Evolutionary conservation across 176 grass and related monocot genomes (phyloP), one percentile per base, ranked within the genome.

Genomic region (Zizania latifolia): DNA sequence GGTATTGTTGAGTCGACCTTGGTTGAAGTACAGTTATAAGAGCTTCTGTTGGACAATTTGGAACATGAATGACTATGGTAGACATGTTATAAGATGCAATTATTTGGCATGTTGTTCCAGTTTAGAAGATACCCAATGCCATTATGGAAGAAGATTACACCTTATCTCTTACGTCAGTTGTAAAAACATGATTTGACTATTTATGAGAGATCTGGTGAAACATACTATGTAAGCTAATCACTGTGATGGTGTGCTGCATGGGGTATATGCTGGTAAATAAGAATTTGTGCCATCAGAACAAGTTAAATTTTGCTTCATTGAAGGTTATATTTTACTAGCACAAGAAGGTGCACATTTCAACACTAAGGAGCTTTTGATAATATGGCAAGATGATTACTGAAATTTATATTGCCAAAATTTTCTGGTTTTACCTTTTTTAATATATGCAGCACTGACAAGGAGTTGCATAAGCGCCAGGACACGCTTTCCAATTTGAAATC

Each of bases 381-480:
- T 21, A 8, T 51, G 44, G 14, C 44, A 48, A 17, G 44, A 7
- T 76, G 41, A 21, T 35, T 21, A 37, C 21, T 12, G n/a, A n/a
- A 61, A 44, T 70, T n/a, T 65, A 53, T 32, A 28, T 8, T 32
- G 8, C 44, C 1, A 30, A 67, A 51, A 48, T 1, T 4, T 8
- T 51, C 7, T 0, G 14, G n/a, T 44, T 58, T 15, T 23, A 51
- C 40, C 30, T 79, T 63, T 10, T 86, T 54, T 13, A 22, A 41
- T 13, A 77, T 70, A 29, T 76, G 75, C 72, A 97, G 94, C 83
- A 85, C 86, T 31, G 94, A 93, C 67, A 97, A 97, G 74, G 94
- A 93, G 81, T 77, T 97, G 67, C 82, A 93, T 79, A 97, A 93
- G 61, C 83, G 90, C 17, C 83, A 91, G 76, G 94, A 97, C 46